Conservation (phyloP, 768 basidiomycete genomes). For the Termitomyces sp. region DNA sequence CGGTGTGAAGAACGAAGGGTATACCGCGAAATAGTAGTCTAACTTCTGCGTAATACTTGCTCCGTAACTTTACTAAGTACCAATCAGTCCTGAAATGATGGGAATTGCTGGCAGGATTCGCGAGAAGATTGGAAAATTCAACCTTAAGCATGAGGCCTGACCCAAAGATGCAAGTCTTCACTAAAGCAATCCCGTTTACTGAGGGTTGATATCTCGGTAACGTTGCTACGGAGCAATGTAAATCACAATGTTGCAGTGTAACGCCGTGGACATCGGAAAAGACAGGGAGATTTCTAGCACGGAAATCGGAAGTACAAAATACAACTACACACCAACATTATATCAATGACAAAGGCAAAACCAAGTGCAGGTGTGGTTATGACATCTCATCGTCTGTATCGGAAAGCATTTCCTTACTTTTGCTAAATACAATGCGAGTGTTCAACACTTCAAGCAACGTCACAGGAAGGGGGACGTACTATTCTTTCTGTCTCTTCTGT, state of each 20-base stretch:
- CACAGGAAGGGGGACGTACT: slow-evolving; percentile 38
- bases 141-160: not conserved
- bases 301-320: not conserved
- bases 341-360: not conserved
- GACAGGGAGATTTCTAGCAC: no score
- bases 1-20: not conserved
- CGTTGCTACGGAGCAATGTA: not conserved
- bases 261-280: not conserved
- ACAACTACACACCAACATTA: slow-evolving; percentile 4
- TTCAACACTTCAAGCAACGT: slow-evolving; percentile 3
- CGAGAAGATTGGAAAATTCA: not conserved
- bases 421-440: slow-evolving; percentile 37
- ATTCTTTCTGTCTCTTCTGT: slow-evolving; percentile 77
- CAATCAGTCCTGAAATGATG: not conserved
- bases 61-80: not conserved
- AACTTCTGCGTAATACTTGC: no score
- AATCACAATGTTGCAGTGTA: not conserved
- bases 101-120: not conserved
- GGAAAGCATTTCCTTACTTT: slow-evolving; percentile 83
- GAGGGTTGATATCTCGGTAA: not conserved
- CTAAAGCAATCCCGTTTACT: not conserved
- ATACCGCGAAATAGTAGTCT: not conserved
- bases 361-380: slow-evolving; percentile 19
- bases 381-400: slow-evolving; percentile 86
- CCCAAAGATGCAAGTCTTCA: not conserved